phyloP scores from a whole-genome alignment of 192 early-diverging fungal species.

The Coemansia sp. region DNA sequence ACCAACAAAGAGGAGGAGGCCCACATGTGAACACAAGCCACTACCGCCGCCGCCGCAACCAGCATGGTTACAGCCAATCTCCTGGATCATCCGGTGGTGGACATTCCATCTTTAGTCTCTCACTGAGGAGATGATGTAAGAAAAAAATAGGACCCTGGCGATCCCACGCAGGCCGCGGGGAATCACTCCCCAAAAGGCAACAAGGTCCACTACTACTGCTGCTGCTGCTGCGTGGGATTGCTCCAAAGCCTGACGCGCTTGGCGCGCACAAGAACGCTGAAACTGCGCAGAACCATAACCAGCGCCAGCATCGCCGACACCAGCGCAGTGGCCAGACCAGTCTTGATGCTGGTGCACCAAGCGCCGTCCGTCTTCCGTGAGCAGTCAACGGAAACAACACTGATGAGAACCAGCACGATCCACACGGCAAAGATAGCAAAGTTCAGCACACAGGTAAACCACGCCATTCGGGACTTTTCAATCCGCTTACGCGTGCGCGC shows the following conservation, averaged over 20 bases:
- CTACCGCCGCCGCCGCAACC: too few relatives aligned
- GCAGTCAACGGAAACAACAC: constrained; percentile 45
- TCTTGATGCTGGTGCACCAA: constrained; percentile 41
- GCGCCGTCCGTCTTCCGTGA: constrained; percentile 27
- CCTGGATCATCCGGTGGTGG: too few relatives aligned
- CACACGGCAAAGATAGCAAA: constrained; percentile 38
- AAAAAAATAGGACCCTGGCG: too few relatives aligned
- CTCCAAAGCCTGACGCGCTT: constrained; percentile 27
- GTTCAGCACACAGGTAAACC: constrained; percentile 34
- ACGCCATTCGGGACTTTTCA: constrained; percentile 26
- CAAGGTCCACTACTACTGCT: too few relatives aligned
- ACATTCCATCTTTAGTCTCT: too few relatives aligned
- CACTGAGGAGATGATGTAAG: too few relatives aligned
- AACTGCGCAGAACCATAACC: constrained; percentile 34
- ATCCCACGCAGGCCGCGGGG: too few relatives aligned
- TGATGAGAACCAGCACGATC: constrained; percentile 47
- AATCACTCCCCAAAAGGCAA: too few relatives aligned
- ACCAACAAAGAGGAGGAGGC: too few relatives aligned
- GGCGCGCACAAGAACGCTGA: constrained; percentile 40
- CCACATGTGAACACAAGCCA: too few relatives aligned
- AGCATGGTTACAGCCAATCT: too few relatives aligned
- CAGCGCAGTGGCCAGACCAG: constrained; percentile 33
- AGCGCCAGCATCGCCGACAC: constrained; percentile 48
- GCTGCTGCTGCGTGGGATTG: not conserved
- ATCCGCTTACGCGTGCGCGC: constrained; percentile 30